Evolutionary conservation across 1,139 yeast genomes (phyloP).

Genomic region (Lodderomyces jiufengensis): DNA sequence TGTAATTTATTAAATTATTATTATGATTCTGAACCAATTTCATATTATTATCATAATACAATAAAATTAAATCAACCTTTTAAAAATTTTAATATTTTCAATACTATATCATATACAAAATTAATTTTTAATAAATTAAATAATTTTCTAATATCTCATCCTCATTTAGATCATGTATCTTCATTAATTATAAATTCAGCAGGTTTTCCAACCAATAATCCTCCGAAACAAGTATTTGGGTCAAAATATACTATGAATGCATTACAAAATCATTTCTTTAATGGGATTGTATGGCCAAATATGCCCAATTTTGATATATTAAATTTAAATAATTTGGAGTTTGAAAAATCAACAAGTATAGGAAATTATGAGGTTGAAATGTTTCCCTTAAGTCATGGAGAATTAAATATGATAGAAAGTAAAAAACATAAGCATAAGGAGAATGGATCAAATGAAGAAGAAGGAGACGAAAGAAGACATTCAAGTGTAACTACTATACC

Average conservation of each 20-base stretch:
- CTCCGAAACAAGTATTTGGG: conserved; percentile 49
- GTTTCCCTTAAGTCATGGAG: conserved; percentile 43
- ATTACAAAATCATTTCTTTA: conserved; percentile 57
- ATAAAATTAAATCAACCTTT: conserved; percentile 30
- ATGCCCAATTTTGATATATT: conserved; percentile 39
- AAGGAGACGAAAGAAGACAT: conserved; percentile 8
- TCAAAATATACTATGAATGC: conserved; percentile 50
- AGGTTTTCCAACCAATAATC: conserved; percentile 29
- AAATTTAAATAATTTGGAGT: conserved; percentile 20
- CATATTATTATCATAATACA: conserved; percentile 13
- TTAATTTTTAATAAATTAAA: conserved; percentile 33
- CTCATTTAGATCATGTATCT: conserved; percentile 78
- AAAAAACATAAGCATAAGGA: conserved; percentile 2
- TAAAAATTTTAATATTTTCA: conserved; percentile 13
- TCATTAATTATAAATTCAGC: conserved; percentile 74
- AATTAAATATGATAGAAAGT: conserved; percentile 13
- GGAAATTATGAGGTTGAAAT: conserved; percentile 24
- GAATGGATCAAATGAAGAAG: no score
- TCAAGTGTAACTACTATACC: conserved; percentile 10
- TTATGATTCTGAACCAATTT: conserved; percentile 19
- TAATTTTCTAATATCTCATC: conserved; percentile 67
- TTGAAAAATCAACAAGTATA: conserved; percentile 15
- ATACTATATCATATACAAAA: conserved; percentile 16
- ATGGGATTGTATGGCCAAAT: conserved; percentile 80
- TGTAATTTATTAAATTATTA: conserved; percentile 23